phyloP scores from a whole-genome alignment of 352 stramenopile species.

The Pythium folliculosum region DNA sequence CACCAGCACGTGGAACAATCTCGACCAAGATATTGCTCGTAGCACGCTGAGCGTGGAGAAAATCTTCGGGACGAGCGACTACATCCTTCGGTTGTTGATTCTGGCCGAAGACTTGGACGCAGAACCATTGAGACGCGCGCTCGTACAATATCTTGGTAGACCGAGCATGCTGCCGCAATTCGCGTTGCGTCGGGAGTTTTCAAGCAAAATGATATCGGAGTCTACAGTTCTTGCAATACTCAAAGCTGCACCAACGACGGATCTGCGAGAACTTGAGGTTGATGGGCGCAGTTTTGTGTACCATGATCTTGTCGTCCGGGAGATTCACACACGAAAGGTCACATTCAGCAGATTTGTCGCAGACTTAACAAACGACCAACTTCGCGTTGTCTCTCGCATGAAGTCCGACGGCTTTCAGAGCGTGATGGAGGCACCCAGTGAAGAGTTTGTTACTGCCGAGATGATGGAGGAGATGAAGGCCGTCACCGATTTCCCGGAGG shows the following conservation, averaged over 20 bases:
- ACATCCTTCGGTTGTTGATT: constrained; percentile 68
- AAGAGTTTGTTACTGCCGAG: constrained; percentile 33
- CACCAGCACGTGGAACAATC: constrained; percentile 47
- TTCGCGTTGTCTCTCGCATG: constrained; percentile 40
- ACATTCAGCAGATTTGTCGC: constrained; percentile 56
- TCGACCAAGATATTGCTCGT: constrained; percentile 59
- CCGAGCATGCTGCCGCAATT: constrained; percentile 56
- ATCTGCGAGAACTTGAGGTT: constrained; percentile 52
- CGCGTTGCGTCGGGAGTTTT: constrained; percentile 65
- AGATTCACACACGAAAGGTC: constrained; percentile 66
- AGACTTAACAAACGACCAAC: constrained; percentile 57
- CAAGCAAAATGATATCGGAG: constrained; percentile 69
- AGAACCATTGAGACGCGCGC: constrained; percentile 48
- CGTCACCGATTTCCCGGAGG: constrained; percentile 53
- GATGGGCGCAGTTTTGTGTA: constrained; percentile 53
- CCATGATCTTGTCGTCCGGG: constrained; percentile 55
- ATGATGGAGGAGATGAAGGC: constrained; percentile 39
- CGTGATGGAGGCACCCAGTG: constrained; percentile 1
- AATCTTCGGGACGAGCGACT: constrained; percentile 76
- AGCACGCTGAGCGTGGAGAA: constrained; percentile 58
- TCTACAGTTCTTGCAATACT: constrained; percentile 66
- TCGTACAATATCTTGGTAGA: constrained; percentile 61
- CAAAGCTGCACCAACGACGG: constrained; percentile 49
- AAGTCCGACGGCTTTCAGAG: constrained; percentile 9
- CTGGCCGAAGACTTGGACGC: constrained; percentile 72